These are phyloP conservation scores for Amborella trichopoda DNA, from an alignment of 164 flowering plant species.

Conservation along the genomic window DNA sequence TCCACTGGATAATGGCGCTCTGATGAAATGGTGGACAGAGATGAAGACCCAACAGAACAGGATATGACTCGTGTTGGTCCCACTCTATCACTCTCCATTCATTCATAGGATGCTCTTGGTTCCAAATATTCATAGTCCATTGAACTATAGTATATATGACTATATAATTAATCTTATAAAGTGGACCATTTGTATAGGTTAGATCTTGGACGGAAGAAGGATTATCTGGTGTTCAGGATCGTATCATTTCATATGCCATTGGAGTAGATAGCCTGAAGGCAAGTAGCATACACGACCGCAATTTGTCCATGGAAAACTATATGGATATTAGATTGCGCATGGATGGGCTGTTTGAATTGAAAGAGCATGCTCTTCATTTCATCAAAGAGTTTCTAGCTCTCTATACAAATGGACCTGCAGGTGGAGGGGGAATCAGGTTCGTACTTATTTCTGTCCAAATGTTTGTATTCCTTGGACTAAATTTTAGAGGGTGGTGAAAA, in stretches of 20 bases:
- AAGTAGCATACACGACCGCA: conserved; percentile 7
- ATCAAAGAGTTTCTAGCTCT: conserved; percentile 66
- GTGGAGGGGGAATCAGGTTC: conserved; percentile 94
- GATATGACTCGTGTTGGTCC: too few relatives aligned
- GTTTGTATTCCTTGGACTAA: conserved; percentile 4
- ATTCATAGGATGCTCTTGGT: too few relatives aligned
- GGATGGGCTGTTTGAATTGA: conserved; percentile 75
- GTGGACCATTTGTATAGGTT: conserved; percentile 67
- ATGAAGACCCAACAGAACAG: too few relatives aligned
- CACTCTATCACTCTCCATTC: too few relatives aligned
- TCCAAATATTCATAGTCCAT: too few relatives aligned
- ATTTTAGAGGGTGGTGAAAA: too few relatives aligned
- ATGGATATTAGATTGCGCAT: conserved; percentile 72
- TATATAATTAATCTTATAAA: too few relatives aligned
- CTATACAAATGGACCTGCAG: conserved; percentile 99
- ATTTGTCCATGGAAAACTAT: conserved; percentile 6
- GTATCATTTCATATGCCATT: conserved; percentile 63
- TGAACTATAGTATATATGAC: too few relatives aligned
- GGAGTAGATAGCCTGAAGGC: conserved; percentile 86
- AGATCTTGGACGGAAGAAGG: conserved; percentile 87
- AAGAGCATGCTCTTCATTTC: conserved; percentile 71
- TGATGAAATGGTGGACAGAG: too few relatives aligned
- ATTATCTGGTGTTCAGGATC: conserved; percentile 33
- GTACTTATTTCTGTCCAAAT: conserved; percentile 1
- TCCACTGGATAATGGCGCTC: too few relatives aligned